These are phyloP conservation scores for Alternaria panax DNA, from an alignment of 2,329 filamentous ascomycete genomes.

Conservation along the genomic window DNA sequence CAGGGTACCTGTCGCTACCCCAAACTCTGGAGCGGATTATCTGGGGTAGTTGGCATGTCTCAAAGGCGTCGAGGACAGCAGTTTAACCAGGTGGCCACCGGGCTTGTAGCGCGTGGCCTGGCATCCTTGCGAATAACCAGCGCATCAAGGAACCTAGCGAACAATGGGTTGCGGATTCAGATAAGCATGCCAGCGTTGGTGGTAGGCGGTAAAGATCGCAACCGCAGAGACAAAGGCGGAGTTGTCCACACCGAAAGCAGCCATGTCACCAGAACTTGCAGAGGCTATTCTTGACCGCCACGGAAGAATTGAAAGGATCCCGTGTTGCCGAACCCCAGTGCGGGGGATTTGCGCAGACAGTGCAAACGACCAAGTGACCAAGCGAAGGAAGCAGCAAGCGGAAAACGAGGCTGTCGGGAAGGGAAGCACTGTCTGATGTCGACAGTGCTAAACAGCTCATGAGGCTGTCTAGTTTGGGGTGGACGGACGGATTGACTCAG, in stretches of 20 bases:
- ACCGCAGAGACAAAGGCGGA: conserved; percentile 26
- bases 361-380: not conserved
- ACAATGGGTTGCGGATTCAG: conserved; percentile 32
- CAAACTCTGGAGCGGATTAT: conserved; percentile 24
- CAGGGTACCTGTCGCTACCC: conserved; percentile 29
- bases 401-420: conserved; percentile 13
- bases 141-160: conserved; percentile 35
- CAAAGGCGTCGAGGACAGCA: conserved; percentile 16
- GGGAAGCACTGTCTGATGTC: not conserved
- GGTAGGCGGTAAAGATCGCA: conserved; percentile 23
- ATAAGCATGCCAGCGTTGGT: conserved; percentile 18
- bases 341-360: conserved; percentile 5
- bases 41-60: conserved; percentile 31
- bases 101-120: conserved; percentile 33
- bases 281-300: conserved; percentile 32
- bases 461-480: conserved; percentile 22
- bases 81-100: conserved; percentile 21
- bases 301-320: conserved; percentile 39
- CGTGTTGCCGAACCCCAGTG: conserved; percentile 27
- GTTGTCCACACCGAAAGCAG: conserved; percentile 33
- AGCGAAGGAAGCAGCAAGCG: not conserved
- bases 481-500: conserved; percentile 16
- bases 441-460: conserved; percentile 10
- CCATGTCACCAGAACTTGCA: conserved; percentile 37
- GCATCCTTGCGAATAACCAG: conserved; percentile 24